Evolutionary conservation across 371 early-diverging fungal genomes (phyloP), one percentile per base, ranked within the genome.

Genomic region (Apophysomyces trapeziformis): DNA sequence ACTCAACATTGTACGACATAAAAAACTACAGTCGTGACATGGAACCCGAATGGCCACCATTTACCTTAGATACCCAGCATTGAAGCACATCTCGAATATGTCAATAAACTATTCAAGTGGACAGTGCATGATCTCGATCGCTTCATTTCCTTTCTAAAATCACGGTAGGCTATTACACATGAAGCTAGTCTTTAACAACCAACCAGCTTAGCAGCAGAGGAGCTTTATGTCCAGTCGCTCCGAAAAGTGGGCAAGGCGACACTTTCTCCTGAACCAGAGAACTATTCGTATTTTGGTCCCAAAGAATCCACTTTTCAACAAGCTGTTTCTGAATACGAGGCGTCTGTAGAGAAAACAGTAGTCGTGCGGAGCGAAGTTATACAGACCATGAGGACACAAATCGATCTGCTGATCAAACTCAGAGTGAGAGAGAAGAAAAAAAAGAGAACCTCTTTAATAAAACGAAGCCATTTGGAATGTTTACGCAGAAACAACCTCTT

Each of bases 81-180:
- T 26, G 63, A 61, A 12, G 63, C 64, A 32, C 68, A 68, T n/a
- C 41, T 63, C 36, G 60, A 68, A 9, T 68, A 47, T 38, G 57
- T 68, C 46, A 61, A 68, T 46, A 63, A 64, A 14, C 38, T 68
- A 9, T 41, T 68, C 16, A 59, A 68, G 43, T 68, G 68, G 68
- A 68, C 46, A 46, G 21, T 63, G 21, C 59, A 56, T 0, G 68
- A 68, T 43, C 41, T 68, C 32, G 68, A 68, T 54, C 63, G 57
- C 50, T 68, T 63, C 45, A 68, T 68, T 37, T 7, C 38, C 14
- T 38, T 68, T 39, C 46, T 68, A 6, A 63, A 58, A 32, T 57
- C 60, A 41, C 64, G 68, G 68, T 68, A 21, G 38, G 41, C 9
- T 7, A 50, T 16, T 21, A 18, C 21, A 26, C 21, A 50, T 9